These are phyloP conservation scores for Aegilops sharonensis DNA, from an alignment of 176 grass and related monocot genomes.

Conservation along the genomic window DNA sequence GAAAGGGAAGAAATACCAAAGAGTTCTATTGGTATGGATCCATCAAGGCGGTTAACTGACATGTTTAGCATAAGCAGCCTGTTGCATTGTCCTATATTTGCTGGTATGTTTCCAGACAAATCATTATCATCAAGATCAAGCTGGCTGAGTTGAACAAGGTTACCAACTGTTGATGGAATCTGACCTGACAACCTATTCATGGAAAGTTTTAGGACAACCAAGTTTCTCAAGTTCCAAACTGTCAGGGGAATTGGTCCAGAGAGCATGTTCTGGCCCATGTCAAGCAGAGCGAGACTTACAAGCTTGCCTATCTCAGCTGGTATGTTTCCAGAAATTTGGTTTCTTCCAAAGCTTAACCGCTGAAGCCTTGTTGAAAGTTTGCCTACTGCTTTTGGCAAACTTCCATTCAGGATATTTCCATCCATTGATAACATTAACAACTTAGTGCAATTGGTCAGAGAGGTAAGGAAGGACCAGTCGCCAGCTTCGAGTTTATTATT, in stretches of 20 bases:
- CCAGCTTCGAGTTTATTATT: background rate
- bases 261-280: constrained; percentile 49
- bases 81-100: constrained; percentile 24
- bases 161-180: constrained; percentile 41
- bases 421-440: background rate
- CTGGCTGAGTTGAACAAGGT: constrained; percentile 27
- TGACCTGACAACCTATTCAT: constrained; percentile 43
- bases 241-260: constrained; percentile 47
- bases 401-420: background rate
- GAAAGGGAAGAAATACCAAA: background rate
- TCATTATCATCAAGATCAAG: constrained; percentile 38
- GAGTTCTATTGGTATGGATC: constrained; percentile 23
- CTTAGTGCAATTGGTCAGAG: constrained; percentile 20
- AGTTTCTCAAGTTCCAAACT: constrained; percentile 35
- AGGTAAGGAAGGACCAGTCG: constrained; percentile 13
- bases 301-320: constrained; percentile 41
- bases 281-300: constrained; percentile 25
- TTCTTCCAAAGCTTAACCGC: constrained; percentile 20
- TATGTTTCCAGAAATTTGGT: constrained; percentile 31
- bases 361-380: constrained; percentile 21
- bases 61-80: constrained; percentile 38
- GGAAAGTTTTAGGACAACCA: background rate
- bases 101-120: constrained; percentile 44
- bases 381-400: constrained; percentile 25
- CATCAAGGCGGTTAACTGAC: constrained; percentile 23